Conservation (phyloP, 2,329 filamentous ascomycete species). For the Conoideocrella luteorostrata region DNA sequence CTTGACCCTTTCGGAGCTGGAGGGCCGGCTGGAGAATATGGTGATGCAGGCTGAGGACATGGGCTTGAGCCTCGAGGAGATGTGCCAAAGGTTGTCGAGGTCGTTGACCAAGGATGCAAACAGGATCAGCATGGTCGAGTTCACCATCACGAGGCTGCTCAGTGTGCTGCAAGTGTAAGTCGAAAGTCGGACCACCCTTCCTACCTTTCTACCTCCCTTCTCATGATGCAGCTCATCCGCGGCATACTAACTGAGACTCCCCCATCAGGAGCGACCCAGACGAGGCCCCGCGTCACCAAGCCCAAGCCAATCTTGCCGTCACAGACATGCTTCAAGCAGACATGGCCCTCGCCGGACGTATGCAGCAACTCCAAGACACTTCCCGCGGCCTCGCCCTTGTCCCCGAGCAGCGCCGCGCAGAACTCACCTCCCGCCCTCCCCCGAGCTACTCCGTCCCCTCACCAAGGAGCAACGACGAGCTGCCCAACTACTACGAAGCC, state of each 20-base stretch:
- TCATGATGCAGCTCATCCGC: neutral
- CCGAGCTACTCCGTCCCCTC: constrained; percentile 10
- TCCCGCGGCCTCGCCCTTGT: constrained; percentile 9
- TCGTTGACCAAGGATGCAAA: constrained; percentile 10
- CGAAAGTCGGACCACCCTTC: too few species aligned
- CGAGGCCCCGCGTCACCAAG: constrained; percentile 10
- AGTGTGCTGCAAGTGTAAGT: constrained; percentile 13
- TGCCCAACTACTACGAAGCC: constrained; percentile 13
- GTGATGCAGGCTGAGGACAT: neutral
- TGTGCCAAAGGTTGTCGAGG: constrained; percentile 5
- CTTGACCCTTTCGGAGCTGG: constrained; percentile 13
- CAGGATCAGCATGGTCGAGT: constrained; percentile 10
- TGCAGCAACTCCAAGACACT: constrained; percentile 10
- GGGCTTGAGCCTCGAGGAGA: constrained; percentile 3
- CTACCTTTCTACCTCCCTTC: neutral
- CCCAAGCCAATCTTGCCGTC: constrained; percentile 7
- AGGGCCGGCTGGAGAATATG: constrained; percentile 9
- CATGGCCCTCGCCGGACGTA: constrained; percentile 9
- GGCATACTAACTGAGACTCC: neutral
- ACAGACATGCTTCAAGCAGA: constrained; percentile 11
- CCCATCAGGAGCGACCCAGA: constrained; percentile 7
- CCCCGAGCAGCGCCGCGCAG: constrained; percentile 3
- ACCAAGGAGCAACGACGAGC: constrained; percentile 5
- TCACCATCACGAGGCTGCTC: constrained; percentile 12
- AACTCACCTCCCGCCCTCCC: constrained; percentile 6